Evolutionary conservation across 495 filamentous ascomycete species (phyloP).

Genomic region (Penicillium canescens): DNA sequence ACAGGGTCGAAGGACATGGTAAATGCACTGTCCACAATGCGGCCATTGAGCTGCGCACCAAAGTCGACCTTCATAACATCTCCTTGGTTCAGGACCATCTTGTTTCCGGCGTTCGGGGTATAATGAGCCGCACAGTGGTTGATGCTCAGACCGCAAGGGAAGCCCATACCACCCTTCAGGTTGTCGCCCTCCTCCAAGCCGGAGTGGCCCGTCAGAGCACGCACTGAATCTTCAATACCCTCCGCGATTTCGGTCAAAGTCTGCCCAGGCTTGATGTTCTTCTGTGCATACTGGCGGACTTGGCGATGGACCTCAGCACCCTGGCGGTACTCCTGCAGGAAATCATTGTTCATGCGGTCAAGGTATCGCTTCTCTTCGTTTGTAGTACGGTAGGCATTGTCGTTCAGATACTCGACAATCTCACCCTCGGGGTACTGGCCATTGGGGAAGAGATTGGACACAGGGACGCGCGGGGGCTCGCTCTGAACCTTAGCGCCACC

Average conservation of each 20-base stretch:
- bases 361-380: slow-evolving; percentile 86
- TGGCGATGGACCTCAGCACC: slow-evolving; percentile 88
- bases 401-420: slow-evolving; percentile 73
- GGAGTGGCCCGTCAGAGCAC: slow-evolving; percentile 73
- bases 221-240: slow-evolving; percentile 81
- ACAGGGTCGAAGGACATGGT: slow-evolving; percentile 84
- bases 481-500: slow-evolving; percentile 68
- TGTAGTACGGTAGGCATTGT: slow-evolving; percentile 80
- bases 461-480: slow-evolving; percentile 70
- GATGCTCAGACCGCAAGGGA: slow-evolving; percentile 82
- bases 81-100: slow-evolving; percentile 73
- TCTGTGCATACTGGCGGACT: slow-evolving; percentile 79
- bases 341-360: slow-evolving; percentile 80
- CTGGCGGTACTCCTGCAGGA: slow-evolving; percentile 82
- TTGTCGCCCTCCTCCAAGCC: slow-evolving; percentile 80
- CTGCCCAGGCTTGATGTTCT: slow-evolving; percentile 79
- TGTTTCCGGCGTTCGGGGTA: slow-evolving; percentile 89
- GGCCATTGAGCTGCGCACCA: slow-evolving; percentile 85
- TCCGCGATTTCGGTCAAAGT: slow-evolving; percentile 79
- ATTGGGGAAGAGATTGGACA: slow-evolving; percentile 75
- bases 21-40: slow-evolving; percentile 92
- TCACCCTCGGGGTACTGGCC: slow-evolving; percentile 76
- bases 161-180: slow-evolving; percentile 80
- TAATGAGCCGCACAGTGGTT: slow-evolving; percentile 91
- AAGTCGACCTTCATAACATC: slow-evolving; percentile 96